These are phyloP conservation scores for Jacaranda copaia DNA, from an alignment of 257 asterid genomes.

Conservation along the genomic window DNA sequence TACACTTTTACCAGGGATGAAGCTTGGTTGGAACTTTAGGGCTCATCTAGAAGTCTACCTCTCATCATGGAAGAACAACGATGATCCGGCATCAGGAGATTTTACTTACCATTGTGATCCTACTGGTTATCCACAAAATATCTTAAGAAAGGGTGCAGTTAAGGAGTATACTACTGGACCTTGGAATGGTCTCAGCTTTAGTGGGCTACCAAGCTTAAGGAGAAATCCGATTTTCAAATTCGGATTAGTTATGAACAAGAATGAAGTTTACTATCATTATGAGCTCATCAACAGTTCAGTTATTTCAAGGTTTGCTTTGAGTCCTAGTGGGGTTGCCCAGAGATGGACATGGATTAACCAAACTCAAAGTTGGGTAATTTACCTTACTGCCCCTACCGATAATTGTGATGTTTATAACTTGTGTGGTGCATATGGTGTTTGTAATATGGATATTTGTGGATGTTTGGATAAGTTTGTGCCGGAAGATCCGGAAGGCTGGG, in stretches of 20 bases:
- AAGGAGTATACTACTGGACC: constrained; percentile 26
- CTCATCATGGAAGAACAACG: constrained; percentile 54
- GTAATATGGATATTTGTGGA: constrained; percentile 28
- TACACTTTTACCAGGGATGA: constrained; percentile 58
- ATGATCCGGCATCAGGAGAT: constrained; percentile 52
- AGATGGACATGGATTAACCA: constrained; percentile 37
- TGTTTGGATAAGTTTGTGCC: constrained; percentile 33
- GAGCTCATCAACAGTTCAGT: constrained; percentile 27
- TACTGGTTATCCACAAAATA: constrained; percentile 32
- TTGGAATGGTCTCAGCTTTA: constrained; percentile 31
- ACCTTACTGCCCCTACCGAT: constrained; percentile 30
- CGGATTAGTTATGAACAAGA: constrained; percentile 28
- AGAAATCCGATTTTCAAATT: constrained; percentile 19
- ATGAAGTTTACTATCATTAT: constrained; percentile 38
- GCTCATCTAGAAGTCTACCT: constrained; percentile 41
- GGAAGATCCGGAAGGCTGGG: constrained; percentile 32
- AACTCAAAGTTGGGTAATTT: constrained; percentile 35
- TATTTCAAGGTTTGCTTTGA: constrained; percentile 32
- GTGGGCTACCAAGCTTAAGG: constrained; percentile 19
- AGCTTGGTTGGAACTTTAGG: constrained; percentile 47
- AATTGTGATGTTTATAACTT: constrained; percentile 32
- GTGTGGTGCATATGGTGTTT: constrained; percentile 35
- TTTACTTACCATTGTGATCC: constrained; percentile 35
- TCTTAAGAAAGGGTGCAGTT: constrained; percentile 24
- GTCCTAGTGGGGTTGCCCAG: constrained; percentile 26